Conservation (phyloP, 768 basidiomycete genomes). For the Saitozyma sp. region DNA sequence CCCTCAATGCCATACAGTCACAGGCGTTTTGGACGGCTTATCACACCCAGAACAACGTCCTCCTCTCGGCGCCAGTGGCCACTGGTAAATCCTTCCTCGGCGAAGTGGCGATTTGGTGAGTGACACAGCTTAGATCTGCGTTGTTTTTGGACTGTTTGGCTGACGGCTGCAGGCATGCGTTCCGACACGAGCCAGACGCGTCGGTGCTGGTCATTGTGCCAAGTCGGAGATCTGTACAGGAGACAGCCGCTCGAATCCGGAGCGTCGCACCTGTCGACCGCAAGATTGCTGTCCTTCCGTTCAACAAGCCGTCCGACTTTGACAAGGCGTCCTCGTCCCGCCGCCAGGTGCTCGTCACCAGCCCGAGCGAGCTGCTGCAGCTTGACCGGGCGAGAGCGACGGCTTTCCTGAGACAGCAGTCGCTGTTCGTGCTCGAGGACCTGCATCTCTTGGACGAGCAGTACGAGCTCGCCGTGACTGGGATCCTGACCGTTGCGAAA, state of each 20-base stretch:
- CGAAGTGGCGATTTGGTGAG: slow-evolving; percentile 70
- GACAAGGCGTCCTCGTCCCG: not conserved
- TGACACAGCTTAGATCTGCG: not conserved
- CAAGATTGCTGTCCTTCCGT: not conserved
- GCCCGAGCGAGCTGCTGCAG: slow-evolving; percentile 37
- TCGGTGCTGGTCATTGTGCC: slow-evolving; percentile 70
- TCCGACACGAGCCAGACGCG: slow-evolving; percentile 56
- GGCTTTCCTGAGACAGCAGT: slow-evolving; percentile 51
- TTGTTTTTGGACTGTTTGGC: not conserved
- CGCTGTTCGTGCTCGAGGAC: slow-evolving; percentile 77
- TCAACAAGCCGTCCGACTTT: slow-evolving; percentile 1
- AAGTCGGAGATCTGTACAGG: slow-evolving; percentile 60
- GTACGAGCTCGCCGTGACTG: slow-evolving; percentile 80
- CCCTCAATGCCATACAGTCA: slow-evolving; percentile 83
- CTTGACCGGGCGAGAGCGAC: slow-evolving; percentile 20
- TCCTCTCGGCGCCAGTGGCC: slow-evolving; percentile 76
- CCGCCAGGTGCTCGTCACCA: slow-evolving; percentile 29
- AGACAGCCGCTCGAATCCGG: slow-evolving; percentile 55
- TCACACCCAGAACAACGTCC: slow-evolving; percentile 65
- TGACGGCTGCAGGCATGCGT: slow-evolving; percentile 60
- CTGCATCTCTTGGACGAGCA: slow-evolving; percentile 75
- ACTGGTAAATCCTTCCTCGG: slow-evolving; percentile 78
- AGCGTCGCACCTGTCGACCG: slow-evolving; percentile 18
- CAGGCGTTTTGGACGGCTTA: slow-evolving; percentile 82
- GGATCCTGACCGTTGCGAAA: slow-evolving; percentile 67